Evolutionary conservation across 2,329 filamentous ascomycete genomes (phyloP).

Genomic region (Aspergillus terreus): DNA sequence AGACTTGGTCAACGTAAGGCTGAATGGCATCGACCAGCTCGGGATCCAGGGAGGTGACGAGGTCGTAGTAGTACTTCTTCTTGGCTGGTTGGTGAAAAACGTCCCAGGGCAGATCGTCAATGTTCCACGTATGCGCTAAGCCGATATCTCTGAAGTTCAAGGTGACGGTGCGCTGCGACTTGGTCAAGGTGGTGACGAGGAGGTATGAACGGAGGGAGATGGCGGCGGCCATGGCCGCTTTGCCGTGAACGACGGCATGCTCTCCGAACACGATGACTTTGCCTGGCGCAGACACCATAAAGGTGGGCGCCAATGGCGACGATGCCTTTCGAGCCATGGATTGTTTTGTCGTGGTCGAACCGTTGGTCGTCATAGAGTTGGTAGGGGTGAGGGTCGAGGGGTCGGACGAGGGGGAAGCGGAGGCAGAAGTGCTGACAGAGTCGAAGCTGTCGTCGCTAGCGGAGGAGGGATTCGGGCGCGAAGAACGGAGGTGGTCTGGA

Average conservation of each 20-base stretch:
- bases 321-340: constrained; percentile 39
- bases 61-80: constrained; percentile 93
- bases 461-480: constrained; percentile 14
- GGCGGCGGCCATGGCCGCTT: constrained; percentile 90
- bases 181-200: constrained; percentile 88
- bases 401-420: background rate
- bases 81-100: constrained; percentile 74
- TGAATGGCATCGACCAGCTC: constrained; percentile 78
- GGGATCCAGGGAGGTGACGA: constrained; percentile 76
- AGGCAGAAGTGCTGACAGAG: background rate
- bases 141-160: constrained; percentile 89
- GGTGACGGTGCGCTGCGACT: constrained; percentile 82
- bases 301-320: constrained; percentile 71
- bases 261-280: constrained; percentile 99
- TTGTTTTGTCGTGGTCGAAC: constrained; percentile 13
- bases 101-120: constrained; percentile 84
- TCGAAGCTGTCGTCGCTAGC: constrained; percentile 20
- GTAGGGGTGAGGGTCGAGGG: constrained; percentile 19
- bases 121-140: constrained; percentile 88
- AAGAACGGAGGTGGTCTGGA: constrained; percentile 10
- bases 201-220: constrained; percentile 96
- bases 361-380: constrained; percentile 20
- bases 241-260: constrained; percentile 96
- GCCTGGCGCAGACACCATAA: constrained; percentile 96
- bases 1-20: constrained; percentile 72